phyloP scores from a whole-genome alignment of 768 basidiomycete genomes.

The Amanita molliuscula region DNA sequence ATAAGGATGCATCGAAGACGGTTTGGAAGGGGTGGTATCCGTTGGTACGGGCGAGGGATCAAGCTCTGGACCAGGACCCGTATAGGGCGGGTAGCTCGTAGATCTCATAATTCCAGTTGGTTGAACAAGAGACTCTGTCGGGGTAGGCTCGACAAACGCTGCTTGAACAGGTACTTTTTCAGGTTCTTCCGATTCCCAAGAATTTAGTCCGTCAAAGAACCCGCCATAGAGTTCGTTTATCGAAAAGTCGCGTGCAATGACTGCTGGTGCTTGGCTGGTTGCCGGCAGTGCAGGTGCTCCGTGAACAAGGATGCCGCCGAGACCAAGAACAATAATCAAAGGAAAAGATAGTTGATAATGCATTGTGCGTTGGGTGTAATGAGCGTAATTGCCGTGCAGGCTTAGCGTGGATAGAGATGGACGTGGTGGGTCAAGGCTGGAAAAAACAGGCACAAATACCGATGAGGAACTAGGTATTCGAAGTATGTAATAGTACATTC shows the following conservation, averaged over 20 bases:
- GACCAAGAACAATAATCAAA: neutral
- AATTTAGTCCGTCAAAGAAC: constrained; percentile 1
- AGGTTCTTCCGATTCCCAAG: neutral
- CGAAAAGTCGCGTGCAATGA: neutral
- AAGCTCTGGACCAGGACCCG: constrained; percentile 2
- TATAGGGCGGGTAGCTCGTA: neutral
- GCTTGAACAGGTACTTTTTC: neutral
- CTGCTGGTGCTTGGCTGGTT: neutral
- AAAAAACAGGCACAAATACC: neutral
- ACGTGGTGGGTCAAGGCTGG: neutral
- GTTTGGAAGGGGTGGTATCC: neutral
- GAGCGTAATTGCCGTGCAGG: neutral
- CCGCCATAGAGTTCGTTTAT: constrained; percentile 1
- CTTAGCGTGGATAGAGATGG: neutral
- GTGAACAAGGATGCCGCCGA: neutral
- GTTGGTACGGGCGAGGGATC: neutral
- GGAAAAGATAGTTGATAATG: neutral
- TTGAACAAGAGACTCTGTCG: neutral
- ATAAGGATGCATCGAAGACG: neutral
- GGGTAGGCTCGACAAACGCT: neutral
- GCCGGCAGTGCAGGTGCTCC: neutral
- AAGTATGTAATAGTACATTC: too few relatives aligned
- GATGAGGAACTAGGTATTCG: neutral
- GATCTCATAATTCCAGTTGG: neutral
- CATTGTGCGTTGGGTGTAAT: neutral